Conservation (phyloP, 108 stramenopile genomes). For the Cylindrotheca closterium region DNA sequence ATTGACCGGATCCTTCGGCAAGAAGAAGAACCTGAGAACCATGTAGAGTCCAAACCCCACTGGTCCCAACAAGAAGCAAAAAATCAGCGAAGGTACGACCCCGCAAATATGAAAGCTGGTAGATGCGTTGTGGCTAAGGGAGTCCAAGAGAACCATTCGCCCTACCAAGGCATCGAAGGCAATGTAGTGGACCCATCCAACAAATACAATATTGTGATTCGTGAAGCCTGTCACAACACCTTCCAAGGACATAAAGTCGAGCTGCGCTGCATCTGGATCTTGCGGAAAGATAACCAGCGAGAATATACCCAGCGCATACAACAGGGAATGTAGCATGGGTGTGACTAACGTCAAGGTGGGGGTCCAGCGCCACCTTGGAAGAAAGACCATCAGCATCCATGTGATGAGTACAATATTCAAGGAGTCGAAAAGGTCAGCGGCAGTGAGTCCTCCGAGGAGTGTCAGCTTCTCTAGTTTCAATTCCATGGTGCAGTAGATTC, state of each 20-base stretch:
- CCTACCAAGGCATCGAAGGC: slow-evolving; percentile 27
- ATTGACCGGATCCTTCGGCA: not conserved
- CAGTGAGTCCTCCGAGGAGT: slow-evolving; percentile 28
- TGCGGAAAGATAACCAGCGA: not conserved
- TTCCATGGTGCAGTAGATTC: too few relatives aligned
- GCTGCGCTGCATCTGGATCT: not conserved
- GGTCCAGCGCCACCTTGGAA: slow-evolving; percentile 30
- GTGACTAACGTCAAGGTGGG: slow-evolving; percentile 6
- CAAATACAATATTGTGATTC: slow-evolving; percentile 25
- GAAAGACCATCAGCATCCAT: slow-evolving; percentile 21
- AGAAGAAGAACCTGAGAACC: not conserved
- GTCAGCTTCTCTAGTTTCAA: too few relatives aligned
- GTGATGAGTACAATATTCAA: slow-evolving; percentile 16
- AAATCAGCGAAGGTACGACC: slow-evolving; percentile 16
- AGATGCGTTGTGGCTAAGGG: slow-evolving; percentile 13
- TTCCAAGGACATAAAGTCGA: slow-evolving; percentile 10
- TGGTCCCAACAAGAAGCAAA: not conserved
- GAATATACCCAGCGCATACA: slow-evolving; percentile 9
- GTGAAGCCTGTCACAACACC: slow-evolving; percentile 25
- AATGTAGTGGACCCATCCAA: slow-evolving; percentile 35
- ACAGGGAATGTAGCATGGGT: slow-evolving; percentile 17
- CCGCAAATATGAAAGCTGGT: slow-evolving; percentile 1
- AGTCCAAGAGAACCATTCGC: slow-evolving; percentile 32
- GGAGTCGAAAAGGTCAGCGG: slow-evolving; percentile 21
- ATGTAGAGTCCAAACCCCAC: not conserved